These are phyloP conservation scores for Aspergillus sclerotiicarbonarius DNA, from an alignment of 495 filamentous ascomycete species.

Conservation along the genomic window DNA sequence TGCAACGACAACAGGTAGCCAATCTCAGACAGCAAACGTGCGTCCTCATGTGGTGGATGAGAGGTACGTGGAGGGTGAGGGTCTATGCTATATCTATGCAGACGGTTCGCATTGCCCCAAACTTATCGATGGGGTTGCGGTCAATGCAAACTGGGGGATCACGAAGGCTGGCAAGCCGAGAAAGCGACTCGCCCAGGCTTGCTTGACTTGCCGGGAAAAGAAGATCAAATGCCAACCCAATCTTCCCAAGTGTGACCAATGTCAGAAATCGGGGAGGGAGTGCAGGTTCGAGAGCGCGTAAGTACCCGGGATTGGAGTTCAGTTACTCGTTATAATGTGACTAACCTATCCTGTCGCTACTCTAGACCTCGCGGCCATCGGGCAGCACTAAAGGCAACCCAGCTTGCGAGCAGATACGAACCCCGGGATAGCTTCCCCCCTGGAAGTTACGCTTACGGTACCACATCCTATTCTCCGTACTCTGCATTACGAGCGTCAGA, in stretches of 20 bases:
- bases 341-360: slow-evolving; percentile 10
- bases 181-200: slow-evolving; percentile 85
- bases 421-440: slow-evolving; percentile 22
- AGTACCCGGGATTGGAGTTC: slow-evolving; percentile 37
- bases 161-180: slow-evolving; percentile 91
- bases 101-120: slow-evolving; percentile 82
- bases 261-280: slow-evolving; percentile 79
- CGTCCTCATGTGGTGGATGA: slow-evolving; percentile 51
- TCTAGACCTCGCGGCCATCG: slow-evolving; percentile 41
- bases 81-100: slow-evolving; percentile 82
- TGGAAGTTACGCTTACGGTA: slow-evolving; percentile 23
- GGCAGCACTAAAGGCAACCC: slow-evolving; percentile 27
- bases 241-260: slow-evolving; percentile 80
- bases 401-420: slow-evolving; percentile 25
- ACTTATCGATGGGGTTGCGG: slow-evolving; percentile 76
- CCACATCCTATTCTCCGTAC: slow-evolving; percentile 34
- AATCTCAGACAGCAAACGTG: slow-evolving; percentile 19
- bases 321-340: too few species aligned
- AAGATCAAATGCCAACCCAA: slow-evolving; percentile 96
- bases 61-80: slow-evolving; percentile 66
- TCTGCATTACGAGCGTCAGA: slow-evolving; percentile 34
- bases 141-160: slow-evolving; percentile 90
- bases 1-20: slow-evolving; percentile 5
- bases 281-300: slow-evolving; percentile 89
- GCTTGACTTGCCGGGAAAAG: slow-evolving; percentile 88